Percentiles rank a stretch among this genome's conserved stretches.
Evolutionary conservation across 768 basidiomycete species (phyloP).

Genomic region (Tylopilus plumbeoviolaceoides): DNA sequence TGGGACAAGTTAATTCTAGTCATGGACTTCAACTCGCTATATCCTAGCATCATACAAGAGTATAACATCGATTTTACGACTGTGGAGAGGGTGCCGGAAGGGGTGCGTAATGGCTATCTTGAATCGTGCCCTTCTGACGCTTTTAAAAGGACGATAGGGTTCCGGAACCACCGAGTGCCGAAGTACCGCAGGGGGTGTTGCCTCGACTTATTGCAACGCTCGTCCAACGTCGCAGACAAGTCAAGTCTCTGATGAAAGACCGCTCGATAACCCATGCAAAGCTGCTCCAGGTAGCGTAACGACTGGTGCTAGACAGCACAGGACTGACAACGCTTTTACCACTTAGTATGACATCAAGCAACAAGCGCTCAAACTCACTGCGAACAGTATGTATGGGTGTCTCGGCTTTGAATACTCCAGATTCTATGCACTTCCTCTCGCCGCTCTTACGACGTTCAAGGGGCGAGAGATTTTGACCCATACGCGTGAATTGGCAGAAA

Average conservation of each 20-base stretch:
- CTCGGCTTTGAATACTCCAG: slow-evolving; percentile 96
- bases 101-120: slow-evolving; percentile 34
- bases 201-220: slow-evolving; percentile 97
- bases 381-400: slow-evolving; percentile 99
- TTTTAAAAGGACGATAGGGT: slow-evolving; percentile 68
- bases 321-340: neutral
- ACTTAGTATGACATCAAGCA: slow-evolving; percentile 94
- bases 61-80: slow-evolving; percentile 99
- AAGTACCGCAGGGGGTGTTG: slow-evolving; percentile 76
- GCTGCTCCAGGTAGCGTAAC: slow-evolving; percentile 67
- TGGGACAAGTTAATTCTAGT: slow-evolving; percentile 98
- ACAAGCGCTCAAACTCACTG: slow-evolving; percentile 93
- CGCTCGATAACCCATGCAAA: slow-evolving; percentile 66
- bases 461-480: slow-evolving; percentile 96
- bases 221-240: slow-evolving; percentile 82
- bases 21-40: slow-evolving; percentile 99
- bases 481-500: slow-evolving; percentile 90
- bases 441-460: slow-evolving; percentile 95
- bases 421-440: slow-evolving; percentile 95
- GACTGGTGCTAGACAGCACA: neutral
- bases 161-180: slow-evolving; percentile 78
- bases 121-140: neutral
- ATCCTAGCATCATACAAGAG: slow-evolving; percentile 99
- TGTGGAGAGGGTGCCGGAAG: slow-evolving; percentile 65
- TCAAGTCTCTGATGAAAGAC: slow-evolving; percentile 95